Conservation (phyloP, 2,329 filamentous ascomycete genomes). For the Celoporthe dispersa region DNA sequence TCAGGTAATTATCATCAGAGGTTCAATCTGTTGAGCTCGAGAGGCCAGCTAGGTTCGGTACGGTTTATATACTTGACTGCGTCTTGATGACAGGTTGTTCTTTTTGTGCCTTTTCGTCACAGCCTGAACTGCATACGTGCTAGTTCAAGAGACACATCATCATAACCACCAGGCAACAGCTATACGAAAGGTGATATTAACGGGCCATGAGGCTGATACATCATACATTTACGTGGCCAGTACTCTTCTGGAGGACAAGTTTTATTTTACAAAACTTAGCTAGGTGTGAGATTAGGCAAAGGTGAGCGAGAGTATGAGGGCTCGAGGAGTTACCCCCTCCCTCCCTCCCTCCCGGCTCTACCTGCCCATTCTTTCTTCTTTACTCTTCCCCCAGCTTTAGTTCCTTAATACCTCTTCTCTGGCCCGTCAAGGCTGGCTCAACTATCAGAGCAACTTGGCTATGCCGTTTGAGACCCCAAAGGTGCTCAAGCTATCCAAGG, state of each 20-base stretch:
- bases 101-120: background rate
- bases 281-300: background rate
- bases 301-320: background rate
- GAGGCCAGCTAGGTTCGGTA: background rate
- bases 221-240: background rate
- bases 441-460: background rate
- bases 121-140: background rate
- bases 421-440: too few species aligned
- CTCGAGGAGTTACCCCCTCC: background rate
- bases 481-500: background rate
- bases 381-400: background rate
- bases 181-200: background rate
- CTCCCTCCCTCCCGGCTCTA: background rate
- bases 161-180: background rate
- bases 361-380: background rate
- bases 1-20: background rate
- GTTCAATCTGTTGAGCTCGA: background rate
- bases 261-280: background rate
- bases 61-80: background rate
- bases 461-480: background rate
- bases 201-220: background rate
- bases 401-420: background rate
- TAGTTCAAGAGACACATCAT: background rate
- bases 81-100: slow-evolving; percentile 4
- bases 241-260: background rate